phyloP scores from a whole-genome alignment of 1,139 yeast genomes.

The Hansenula sp. region DNA sequence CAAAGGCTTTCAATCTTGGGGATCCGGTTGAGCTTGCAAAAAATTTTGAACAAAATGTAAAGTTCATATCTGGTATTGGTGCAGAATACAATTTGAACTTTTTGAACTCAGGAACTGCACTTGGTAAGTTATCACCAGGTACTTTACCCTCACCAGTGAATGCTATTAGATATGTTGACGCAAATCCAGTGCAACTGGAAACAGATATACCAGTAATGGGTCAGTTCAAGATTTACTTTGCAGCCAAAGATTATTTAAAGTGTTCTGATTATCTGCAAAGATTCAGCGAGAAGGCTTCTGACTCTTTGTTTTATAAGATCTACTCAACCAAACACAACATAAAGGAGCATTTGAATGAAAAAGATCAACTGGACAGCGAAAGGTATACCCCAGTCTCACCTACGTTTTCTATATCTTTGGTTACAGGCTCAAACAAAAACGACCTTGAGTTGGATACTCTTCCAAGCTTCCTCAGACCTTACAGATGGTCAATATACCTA shows the following conservation, averaged over 20 bases:
- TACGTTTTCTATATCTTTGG: conserved; percentile 6
- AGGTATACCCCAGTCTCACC: no score
- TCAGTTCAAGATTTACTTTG: conserved; percentile 25
- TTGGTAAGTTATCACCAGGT: conserved; percentile 10
- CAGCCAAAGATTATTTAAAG: conserved; percentile 21
- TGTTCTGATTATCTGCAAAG: not conserved
- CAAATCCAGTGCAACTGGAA: conserved; percentile 18
- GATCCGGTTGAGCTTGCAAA: conserved; percentile 28
- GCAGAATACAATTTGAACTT: conserved; percentile 24
- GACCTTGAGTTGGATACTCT: conserved; percentile 26
- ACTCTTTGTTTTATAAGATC: no score
- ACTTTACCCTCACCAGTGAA: conserved; percentile 4
- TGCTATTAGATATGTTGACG: conserved; percentile 3
- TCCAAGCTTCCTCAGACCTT: conserved; percentile 27
- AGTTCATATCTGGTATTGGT: conserved; percentile 32
- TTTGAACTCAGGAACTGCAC: not conserved
- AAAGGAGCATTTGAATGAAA: no score
- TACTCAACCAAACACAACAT: no score
- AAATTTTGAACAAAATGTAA: conserved; percentile 26
- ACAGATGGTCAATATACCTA: conserved; percentile 29
- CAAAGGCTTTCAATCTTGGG: conserved; percentile 24
- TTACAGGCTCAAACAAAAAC: conserved; percentile 10
- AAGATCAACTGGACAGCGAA: no score
- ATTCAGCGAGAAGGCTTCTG: not conserved
- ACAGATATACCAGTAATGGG: conserved; percentile 27